Evolutionary conservation across 306 rosid genomes (phyloP), one percentile per base, ranked within the genome.

Genomic region (Vigna nakashimae): DNA sequence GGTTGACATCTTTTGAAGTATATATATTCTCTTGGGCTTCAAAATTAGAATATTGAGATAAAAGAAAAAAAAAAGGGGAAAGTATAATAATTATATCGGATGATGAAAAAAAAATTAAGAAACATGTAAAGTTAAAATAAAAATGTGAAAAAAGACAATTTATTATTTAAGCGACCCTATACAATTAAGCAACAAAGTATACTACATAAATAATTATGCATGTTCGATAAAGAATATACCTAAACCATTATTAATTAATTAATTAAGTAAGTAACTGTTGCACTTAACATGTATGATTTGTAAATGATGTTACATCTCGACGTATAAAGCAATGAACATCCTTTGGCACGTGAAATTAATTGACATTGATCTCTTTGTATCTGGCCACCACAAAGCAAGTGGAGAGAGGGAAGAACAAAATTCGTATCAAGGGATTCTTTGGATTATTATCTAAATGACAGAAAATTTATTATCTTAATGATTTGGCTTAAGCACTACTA

Each of bases 361-460:
- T 30, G 63, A 71, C 4, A 17, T 52, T 32, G 75, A 51, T n/a
- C 9, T 18, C 6, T 30, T 50, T 34, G 48, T 48, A 17, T 32
- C 4, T 28, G 75, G 64, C 48, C 75, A 51, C 75, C 17, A 34
- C 51, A 34, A n/a, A 17, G 34, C 49, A 34, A 71, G 76, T 17
- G 50, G 65, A 71, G 34, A 34, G 17, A 34, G 17, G 64, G 64
- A 71, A 52, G 65, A 69, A 30, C 74, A 49, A 48, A 45, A 38
- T n/a, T 9, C n/a, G 24, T 22, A 68, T 68, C 42, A 15, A 65
- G 30, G 50, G 50, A 38, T 38, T 65, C 70, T 38, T 24, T 22
- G 11, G 43, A 46, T 40, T 6, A 68, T 34, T 48, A 68, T 48
- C 56, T 67, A 13, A 51, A 22, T 2, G 9, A 46, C 43, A 34